Evolutionary conservation across 2,329 filamentous ascomycete genomes (phyloP).

Genomic region (Stemphylium vesicarium): DNA sequence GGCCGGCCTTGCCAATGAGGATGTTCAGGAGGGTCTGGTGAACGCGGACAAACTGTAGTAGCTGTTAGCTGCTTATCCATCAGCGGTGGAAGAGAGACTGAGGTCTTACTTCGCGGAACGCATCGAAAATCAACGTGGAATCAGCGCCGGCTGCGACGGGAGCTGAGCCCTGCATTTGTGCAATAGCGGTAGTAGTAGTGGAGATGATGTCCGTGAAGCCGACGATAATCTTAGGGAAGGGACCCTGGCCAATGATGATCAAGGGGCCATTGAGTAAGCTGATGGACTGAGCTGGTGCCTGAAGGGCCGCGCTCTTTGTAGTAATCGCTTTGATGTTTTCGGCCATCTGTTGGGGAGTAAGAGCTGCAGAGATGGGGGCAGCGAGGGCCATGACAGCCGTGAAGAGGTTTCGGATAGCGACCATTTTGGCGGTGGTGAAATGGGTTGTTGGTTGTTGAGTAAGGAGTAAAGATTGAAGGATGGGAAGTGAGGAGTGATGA

Average conservation of each 20-base stretch:
- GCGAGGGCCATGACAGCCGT: constrained; percentile 19
- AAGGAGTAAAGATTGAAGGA: neutral
- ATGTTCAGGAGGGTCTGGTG: constrained; percentile 26
- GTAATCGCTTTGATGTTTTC: constrained; percentile 18
- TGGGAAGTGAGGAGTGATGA: constrained; percentile 5
- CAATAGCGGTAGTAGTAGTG: constrained; percentile 7
- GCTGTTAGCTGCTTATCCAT: neutral
- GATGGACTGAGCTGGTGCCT: constrained; percentile 17
- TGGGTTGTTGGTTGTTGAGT: neutral
- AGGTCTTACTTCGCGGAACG: constrained; percentile 18
- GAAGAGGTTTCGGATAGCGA: constrained; percentile 22
- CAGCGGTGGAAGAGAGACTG: too few species aligned
- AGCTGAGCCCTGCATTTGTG: constrained; percentile 10
- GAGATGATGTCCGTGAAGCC: constrained; percentile 20
- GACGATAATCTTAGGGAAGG: constrained; percentile 14
- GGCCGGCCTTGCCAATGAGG: constrained; percentile 23
- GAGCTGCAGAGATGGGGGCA: constrained; percentile 12
- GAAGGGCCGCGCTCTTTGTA: constrained; percentile 15
- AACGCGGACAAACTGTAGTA: constrained; percentile 20
- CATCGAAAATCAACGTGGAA: constrained; percentile 15
- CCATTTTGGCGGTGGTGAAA: constrained; percentile 15
- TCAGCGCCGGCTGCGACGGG: constrained; percentile 5
- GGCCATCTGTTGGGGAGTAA: constrained; percentile 12
- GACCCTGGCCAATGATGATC: constrained; percentile 17
- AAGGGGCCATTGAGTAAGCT: constrained; percentile 16